Evolutionary conservation across 75 land plant genomes (phyloP).

Genomic region (Picea sitchensis): DNA sequence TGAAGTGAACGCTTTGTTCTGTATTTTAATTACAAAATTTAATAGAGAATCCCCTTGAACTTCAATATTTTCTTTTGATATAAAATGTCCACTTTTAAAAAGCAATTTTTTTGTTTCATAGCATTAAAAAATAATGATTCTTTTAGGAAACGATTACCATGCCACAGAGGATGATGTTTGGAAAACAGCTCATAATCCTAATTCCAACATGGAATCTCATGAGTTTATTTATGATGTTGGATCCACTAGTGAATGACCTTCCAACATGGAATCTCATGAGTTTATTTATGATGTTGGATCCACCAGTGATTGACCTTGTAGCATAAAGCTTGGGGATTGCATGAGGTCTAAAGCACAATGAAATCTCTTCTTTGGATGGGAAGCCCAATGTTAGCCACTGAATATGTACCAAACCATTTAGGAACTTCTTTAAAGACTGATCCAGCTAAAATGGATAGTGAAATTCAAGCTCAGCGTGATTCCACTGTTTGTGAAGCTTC

Average conservation of each 20-base stretch:
- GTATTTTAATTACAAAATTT: no score
- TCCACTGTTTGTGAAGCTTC: not conserved
- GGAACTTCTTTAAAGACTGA: not conserved
- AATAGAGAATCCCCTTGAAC: no score
- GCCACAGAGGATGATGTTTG: not conserved
- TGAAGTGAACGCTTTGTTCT: no score
- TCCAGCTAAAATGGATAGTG: not conserved
- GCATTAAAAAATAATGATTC: no score
- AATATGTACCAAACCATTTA: not conserved
- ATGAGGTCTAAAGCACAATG: not conserved
- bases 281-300: slow-evolving; percentile 4
- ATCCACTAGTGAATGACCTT: no score
- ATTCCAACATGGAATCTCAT: not conserved
- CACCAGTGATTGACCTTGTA: not conserved
- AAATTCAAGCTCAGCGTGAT: not conserved
- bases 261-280: slow-evolving; percentile 1
- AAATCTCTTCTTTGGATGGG: not conserved
- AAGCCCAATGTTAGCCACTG: not conserved
- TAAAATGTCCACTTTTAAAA: no score
- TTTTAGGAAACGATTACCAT: no score
- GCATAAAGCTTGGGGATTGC: not conserved
- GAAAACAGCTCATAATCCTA: not conserved
- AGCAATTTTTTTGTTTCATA: no score
- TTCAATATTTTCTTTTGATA: no score
- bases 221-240: slow-evolving; percentile 6